Conservation (phyloP, 805 yeast genomes). For the Hanseniaspora pseudoguilliermondii region DNA sequence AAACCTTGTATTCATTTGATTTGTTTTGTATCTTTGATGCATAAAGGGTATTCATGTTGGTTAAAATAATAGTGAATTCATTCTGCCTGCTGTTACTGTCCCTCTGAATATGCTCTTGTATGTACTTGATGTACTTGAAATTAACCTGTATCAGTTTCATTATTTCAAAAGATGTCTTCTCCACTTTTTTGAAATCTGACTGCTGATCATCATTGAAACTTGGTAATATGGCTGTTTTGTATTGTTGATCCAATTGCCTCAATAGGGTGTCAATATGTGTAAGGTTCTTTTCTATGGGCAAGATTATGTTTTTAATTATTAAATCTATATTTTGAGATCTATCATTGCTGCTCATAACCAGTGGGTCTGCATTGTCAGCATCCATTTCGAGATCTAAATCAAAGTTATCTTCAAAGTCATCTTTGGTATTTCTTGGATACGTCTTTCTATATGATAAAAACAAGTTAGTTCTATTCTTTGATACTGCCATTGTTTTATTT, state of each 20-base stretch:
- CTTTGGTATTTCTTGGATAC: slow-evolving; percentile 45
- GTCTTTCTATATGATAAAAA: slow-evolving; percentile 82
- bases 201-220: slow-evolving; percentile 67
- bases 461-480: slow-evolving; percentile 87
- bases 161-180: slow-evolving; percentile 58
- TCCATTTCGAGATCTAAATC: slow-evolving; percentile 24
- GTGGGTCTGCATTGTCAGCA: slow-evolving; percentile 23
- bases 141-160: slow-evolving; percentile 68
- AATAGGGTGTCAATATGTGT: slow-evolving; percentile 40
- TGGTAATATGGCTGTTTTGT: slow-evolving; percentile 73
- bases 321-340: slow-evolving; percentile 63
- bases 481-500: slow-evolving; percentile 20
- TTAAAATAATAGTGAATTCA: slow-evolving; percentile 52
- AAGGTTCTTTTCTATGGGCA: slow-evolving; percentile 55
- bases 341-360: slow-evolving; percentile 39
- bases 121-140: slow-evolving; percentile 60
- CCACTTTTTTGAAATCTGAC: slow-evolving; percentile 64
- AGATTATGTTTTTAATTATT: slow-evolving; percentile 16
- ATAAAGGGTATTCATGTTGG: slow-evolving; percentile 69
- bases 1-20: slow-evolving; percentile 65
- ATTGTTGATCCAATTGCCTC: slow-evolving; percentile 45
- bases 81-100: slow-evolving; percentile 28
- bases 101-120: slow-evolving; percentile 35
- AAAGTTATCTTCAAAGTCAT: slow-evolving; percentile 21
- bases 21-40: slow-evolving; percentile 74